Conservation (phyloP, 2,329 filamentous ascomycete genomes). For the Scolecobasidium constrictum region DNA sequence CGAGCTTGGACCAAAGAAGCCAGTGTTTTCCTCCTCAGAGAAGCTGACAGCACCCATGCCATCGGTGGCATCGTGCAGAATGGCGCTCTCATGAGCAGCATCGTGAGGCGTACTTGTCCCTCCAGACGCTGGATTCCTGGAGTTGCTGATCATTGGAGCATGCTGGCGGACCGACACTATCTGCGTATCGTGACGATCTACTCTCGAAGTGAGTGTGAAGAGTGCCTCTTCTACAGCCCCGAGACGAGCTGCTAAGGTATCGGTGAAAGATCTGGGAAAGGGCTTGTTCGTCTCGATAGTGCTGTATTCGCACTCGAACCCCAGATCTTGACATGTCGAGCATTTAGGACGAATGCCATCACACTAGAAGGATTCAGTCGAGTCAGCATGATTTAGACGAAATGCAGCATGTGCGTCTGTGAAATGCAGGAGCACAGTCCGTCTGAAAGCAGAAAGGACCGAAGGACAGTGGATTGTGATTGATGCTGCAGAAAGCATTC, state of each 20-base stretch:
- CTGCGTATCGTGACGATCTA: background rate
- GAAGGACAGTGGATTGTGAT: no score
- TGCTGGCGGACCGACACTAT: background rate
- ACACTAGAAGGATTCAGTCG: constrained; percentile 22
- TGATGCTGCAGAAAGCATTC: no score
- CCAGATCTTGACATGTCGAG: constrained; percentile 29
- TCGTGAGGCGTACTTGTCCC: background rate
- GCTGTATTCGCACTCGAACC: constrained; percentile 35
- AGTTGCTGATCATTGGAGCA: background rate
- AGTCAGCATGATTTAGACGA: constrained; percentile 7
- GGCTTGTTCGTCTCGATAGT: constrained; percentile 30
- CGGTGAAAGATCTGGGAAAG: constrained; percentile 10
- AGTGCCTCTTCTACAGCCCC: constrained; percentile 9
- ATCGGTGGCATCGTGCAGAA: constrained; percentile 21
- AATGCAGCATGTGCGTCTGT: background rate
- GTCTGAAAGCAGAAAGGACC: no score
- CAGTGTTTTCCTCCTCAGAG: constrained; percentile 25
- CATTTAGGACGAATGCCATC: constrained; percentile 33
- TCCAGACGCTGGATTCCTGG: constrained; percentile 9
- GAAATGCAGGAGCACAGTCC: no score
- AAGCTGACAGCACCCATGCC: constrained; percentile 26
- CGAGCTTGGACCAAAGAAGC: constrained; percentile 25
- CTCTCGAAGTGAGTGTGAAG: constrained; percentile 6
- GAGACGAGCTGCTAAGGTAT: constrained; percentile 6
- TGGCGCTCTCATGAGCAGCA: constrained; percentile 9